Conservation (phyloP, 176 grass and related monocot species). For the Phoenix roebelenii region DNA sequence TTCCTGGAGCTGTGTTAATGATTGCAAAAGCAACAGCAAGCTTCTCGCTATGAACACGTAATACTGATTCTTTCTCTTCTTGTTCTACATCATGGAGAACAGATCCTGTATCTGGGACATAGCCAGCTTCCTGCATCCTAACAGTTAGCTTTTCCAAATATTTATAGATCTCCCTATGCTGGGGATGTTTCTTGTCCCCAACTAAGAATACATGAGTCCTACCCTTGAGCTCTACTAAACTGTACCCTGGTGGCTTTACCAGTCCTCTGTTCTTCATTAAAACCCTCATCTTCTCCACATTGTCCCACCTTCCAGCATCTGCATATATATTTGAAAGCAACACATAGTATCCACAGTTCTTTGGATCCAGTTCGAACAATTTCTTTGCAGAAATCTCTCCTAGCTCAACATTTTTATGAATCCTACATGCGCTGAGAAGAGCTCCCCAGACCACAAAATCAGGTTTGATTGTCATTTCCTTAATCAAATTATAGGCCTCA, state of each 20-base stretch:
- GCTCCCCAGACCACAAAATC: constrained; percentile 80
- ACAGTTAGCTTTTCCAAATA: constrained; percentile 74
- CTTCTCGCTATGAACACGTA: constrained; percentile 84
- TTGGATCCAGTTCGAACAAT: constrained; percentile 69
- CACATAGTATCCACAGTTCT: constrained; percentile 74
- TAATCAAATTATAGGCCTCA: constrained; percentile 73
- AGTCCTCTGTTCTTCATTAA: constrained; percentile 60
- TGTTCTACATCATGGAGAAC: constrained; percentile 80
- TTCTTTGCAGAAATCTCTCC: constrained; percentile 62
- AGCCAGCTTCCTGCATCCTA: constrained; percentile 65
- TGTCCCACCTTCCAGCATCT: constrained; percentile 67
- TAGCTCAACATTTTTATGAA: constrained; percentile 80
- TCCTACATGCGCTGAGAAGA: constrained; percentile 68
- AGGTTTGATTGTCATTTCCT: constrained; percentile 72
- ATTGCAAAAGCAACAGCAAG: constrained; percentile 86
- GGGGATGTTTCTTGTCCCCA: constrained; percentile 67
- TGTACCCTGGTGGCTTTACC: constrained; percentile 78
- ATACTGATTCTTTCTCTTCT: constrained; percentile 71
- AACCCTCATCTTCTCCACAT: constrained; percentile 61
- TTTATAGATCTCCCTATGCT: constrained; percentile 59
- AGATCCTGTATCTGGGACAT: constrained; percentile 71
- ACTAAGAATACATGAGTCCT: constrained; percentile 78
- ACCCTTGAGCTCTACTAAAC: constrained; percentile 71
- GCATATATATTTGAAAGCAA: constrained; percentile 85
- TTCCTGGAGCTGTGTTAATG: constrained; percentile 51